Evolutionary conservation across 2,329 filamentous ascomycete species (phyloP).

Genomic region (Cladosporium sp.): DNA sequence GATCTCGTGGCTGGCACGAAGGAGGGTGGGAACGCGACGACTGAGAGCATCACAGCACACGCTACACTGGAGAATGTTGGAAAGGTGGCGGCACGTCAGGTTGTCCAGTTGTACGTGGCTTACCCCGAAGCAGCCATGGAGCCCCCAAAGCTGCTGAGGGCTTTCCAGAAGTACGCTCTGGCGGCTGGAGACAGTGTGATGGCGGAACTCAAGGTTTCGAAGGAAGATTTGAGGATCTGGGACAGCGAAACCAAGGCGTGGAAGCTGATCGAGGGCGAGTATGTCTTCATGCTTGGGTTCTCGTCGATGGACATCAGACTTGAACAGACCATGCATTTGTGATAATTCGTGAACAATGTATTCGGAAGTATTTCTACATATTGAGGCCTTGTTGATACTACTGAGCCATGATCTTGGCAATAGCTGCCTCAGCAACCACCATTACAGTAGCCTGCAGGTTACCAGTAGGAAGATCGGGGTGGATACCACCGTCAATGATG

Average conservation of each 20-base stretch:
- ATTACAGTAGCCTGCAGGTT: conserved; percentile 11
- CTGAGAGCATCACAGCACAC: not conserved
- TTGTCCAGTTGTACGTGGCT: conserved; percentile 52
- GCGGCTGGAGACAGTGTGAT: not conserved
- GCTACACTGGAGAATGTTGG: conserved; percentile 55
- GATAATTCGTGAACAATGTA: no score
- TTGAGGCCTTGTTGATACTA: not conserved
- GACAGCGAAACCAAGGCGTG: not conserved
- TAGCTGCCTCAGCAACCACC: conserved; percentile 6
- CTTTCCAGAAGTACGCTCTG: conserved; percentile 37
- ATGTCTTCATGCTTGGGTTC: conserved; percentile 10
- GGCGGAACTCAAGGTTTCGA: not conserved
- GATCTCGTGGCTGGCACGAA: no score
- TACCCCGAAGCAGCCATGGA: conserved; percentile 26
- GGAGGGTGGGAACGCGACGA: not conserved
- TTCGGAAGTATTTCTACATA: no score
- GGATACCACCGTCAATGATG: conserved; percentile 63
- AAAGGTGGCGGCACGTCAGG: conserved; percentile 44
- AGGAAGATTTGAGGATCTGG: conserved; percentile 11
- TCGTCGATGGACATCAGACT: not conserved
- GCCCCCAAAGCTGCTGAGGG: conserved; percentile 40
- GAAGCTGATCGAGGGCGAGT: conserved; percentile 5
- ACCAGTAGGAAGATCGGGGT: conserved; percentile 35
- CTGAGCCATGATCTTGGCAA: conserved; percentile 5
- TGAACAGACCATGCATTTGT: not conserved